Base-by-base conservation (phyloP, 352 stramenopile genomes). In the Pilasporangium apinafurcum region DNA sequence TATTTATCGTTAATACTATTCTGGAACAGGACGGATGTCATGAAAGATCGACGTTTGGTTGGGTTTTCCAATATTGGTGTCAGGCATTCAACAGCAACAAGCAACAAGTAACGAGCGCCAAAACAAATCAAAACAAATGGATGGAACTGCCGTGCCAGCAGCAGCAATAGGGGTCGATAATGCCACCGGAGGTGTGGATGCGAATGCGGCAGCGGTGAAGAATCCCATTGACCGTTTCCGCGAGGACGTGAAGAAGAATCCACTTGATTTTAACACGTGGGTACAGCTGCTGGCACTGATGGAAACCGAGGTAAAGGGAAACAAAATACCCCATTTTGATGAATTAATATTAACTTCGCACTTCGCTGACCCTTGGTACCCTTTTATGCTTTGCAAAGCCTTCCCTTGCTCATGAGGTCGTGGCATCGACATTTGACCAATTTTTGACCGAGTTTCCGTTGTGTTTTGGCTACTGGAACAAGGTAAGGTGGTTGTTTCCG, bases 391-490 rank as follows among this genome's bases (percentile, higher is more conserved):
- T n/a, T n/a, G n/a, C n/a, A 32, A 28, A 83, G 67, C 24, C 67
- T 30, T 33, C 35, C 5, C 64, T 72, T 27, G 35, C 63, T 17
- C 60, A 50, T 8, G 79, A 86, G 53, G 78, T 57, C 4, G 70
- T 88, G 32, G 74, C 79, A 39, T n/a, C 56, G 14, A 85, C 73
- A 41, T 91, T 78, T 29, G 76, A 88, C 30, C 65, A 53, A 27
- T 91, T 91, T 41, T 58, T 91, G 49, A 32, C 12, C 18, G 73
- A 87, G 53, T 91, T 91, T 36, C 79, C 79, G 30, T 62, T 91
- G 31, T 91, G 79, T 44, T 91, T 87, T 57, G 79, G 79, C 57
- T 91, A 91, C 55, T 91, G 79, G 79, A 91, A 87, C 60, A 91
- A 91, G 74, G 79, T 88, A 29, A 16, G 42, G 6, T 43, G 22